Evolutionary conservation across 345 rosid species (phyloP), one percentile per base, ranked within the genome.

Genomic region (Cardiospermum halicacabum): DNA sequence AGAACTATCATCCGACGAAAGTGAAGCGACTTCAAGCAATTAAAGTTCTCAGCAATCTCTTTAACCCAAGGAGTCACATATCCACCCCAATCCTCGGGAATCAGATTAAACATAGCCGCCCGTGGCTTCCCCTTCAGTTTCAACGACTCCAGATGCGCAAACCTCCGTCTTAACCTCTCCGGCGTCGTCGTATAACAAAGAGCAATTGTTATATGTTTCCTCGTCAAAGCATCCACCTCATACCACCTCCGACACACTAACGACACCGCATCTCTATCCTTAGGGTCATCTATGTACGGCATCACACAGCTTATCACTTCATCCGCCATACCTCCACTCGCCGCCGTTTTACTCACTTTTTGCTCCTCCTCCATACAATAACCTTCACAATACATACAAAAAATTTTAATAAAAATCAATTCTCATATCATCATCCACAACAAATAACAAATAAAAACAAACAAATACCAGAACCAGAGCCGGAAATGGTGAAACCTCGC

Each of bases 61-160:
- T 56, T 58, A 7, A 87, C 85, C 97, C 97, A 94, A 0, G 95
- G 96, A 5, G 85, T 78, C 1, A 81, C 91, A 22, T 70, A 78
- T 0, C 99, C 99, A 2, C 99, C 99, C 99, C 99, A 91, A 64
- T 91, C 82, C 77, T 91, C 97, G 0, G 96, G 99, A 27, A 94
- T 91, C 31, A 88, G 70, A 62, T 89, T 91, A 53, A 94, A 91
- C 97, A 94, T 87, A n/a, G 97, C 96, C 0, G 97, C 96, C 62
- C 99, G 40, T 0, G 97, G 97, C 79, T 89, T 91, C 13, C 96
- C 99, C 64, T 94, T 94, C 32, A 94, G 66, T 72, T 81, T 84
- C 58, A 94, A 64, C n/a, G 99, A 94, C 69, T 87, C 95, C 8
- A 94, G 72, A 58, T 81, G 77, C 2, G 53, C 25, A 27, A 91